Evolutionary conservation across 495 filamentous ascomycete genomes (phyloP), one percentile per base, ranked within the genome.

Genomic region (Diplogelasinospora grovesii): DNA sequence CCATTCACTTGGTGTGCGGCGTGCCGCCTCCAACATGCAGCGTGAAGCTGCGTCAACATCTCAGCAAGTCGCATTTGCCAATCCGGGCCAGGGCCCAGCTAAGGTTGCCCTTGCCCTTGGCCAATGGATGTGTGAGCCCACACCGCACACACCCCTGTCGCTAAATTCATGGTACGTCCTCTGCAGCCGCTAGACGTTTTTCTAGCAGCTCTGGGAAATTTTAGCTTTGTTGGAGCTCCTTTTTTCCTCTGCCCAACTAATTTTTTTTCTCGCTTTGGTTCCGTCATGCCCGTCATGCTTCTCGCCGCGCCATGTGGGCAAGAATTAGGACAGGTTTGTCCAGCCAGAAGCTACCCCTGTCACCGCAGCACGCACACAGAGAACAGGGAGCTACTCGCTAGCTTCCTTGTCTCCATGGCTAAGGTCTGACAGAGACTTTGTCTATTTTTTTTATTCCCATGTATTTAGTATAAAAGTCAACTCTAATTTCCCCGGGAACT

Each of bases 391-490:
- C 52, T 55, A 43, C 43, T 40, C 46, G 40, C 48, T 49, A 44
- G 45, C 39, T 35, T 39, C 37, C 25, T 20, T 36, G 49, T 37
- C 49, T 56, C 50, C 37, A 56, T 43, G 52, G 49, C 43, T 49
- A n/a, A 13, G 43, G 49, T 49, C 46, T 52, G 36, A 32, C 45
- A 56, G 48, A 49, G 36, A 34, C 36, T 44, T 31, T 29, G 36
- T 36, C 43, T 21, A 24, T 45, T 55, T 54, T 53, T 47, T 45
- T 50, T 41, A 49, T 50, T 57, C 34, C 10, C 21, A 50, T 56
- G 43, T 54, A 46, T 54, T 45, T 54, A 60, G 58, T 66, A 66
- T 68, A 68, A 65, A 68, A 60, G 49, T 54, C 63, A 68, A 61
- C 54, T 61, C 54, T 53, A 52, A 52, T 56, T 56, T 57, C 53